phyloP scores from a whole-genome alignment of 495 filamentous ascomycete species.

The Staphylotrichum longicolle region DNA sequence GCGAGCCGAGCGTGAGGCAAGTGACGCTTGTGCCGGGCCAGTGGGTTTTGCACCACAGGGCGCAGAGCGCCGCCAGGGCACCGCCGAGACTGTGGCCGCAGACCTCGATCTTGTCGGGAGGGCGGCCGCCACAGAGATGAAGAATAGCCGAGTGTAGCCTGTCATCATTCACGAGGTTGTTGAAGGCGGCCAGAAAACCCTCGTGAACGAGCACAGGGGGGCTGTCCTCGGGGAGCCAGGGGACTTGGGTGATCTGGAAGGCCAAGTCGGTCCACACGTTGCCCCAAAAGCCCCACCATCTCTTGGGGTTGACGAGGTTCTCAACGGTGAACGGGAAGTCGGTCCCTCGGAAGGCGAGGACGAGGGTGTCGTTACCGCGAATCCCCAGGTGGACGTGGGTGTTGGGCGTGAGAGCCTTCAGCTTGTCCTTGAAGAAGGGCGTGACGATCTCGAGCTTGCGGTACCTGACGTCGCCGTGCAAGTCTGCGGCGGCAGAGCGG shows the following conservation, averaged over 20 bases:
- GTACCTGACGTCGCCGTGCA: conserved; percentile 5
- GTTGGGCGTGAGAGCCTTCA: conserved; percentile 3
- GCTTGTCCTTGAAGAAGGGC: conserved; percentile 1
- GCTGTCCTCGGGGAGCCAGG: conserved; percentile 3
- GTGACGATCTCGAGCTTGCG: conserved; percentile 14
- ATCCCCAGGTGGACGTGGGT: conserved; percentile 14
- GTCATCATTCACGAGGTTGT: not conserved
- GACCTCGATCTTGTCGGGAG: conserved; percentile 2
- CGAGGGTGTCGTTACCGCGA: not conserved
- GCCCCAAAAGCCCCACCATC: conserved; percentile 15
- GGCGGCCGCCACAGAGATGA: not conserved
- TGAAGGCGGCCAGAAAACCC: conserved; percentile 9
- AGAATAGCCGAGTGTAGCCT: not conserved
- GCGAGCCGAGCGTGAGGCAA: conserved; percentile 12
- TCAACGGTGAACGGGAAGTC: conserved; percentile 12
- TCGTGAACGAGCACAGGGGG: conserved; percentile 4
- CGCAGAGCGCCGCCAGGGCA: conserved; percentile 9
- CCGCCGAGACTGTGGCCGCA: conserved; percentile 17
- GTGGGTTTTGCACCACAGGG: conserved; percentile 7
- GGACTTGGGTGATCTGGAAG: conserved; percentile 4
- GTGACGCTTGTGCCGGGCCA: conserved; percentile 7
- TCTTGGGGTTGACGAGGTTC: conserved; percentile 4
- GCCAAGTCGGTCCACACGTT: conserved; percentile 16
- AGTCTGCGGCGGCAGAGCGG: not conserved
- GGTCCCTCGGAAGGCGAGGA: conserved; percentile 13